Base-by-base conservation (phyloP, 805 yeast species). In the Yamadazyma sp. region DNA sequence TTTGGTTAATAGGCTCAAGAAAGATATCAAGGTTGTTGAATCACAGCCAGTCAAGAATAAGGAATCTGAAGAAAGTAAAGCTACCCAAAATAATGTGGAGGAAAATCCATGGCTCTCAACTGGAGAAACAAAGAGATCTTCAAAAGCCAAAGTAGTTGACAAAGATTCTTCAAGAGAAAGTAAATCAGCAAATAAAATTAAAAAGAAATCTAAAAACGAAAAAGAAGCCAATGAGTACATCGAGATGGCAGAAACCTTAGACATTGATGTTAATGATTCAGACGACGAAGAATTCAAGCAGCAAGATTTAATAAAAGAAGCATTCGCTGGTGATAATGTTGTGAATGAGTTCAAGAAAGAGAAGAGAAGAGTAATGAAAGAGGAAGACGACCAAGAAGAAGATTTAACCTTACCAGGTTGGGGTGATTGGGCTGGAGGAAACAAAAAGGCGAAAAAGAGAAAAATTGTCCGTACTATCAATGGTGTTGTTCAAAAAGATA, bases 281-380 rank as follows among this genome's bases (percentile, higher is more conserved):
- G 57, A 48, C 11, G 49, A 47, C 10, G 63, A 54, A 6, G 60
- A 56, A 1, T 86, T 88, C 66, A 76, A 78, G 47, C 95, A 88
- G 53, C 78, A 79, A 45, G 89, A 86, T 35, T 69, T 93, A 29
- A 83, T 93, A 42, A 78, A 82, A 42, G 82, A 88, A 54, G 98
- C 98, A 0, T 93, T 93, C 70, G 97, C 97, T 3, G 98, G 98
- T 18, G 98, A 93, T 62, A 93, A 93, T 55, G 96, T 91, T 25
- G 84, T 86, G 11, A 65, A 69, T 5, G 88, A 88, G 46, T 93
- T 93, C 57, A 78, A 76, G 43, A 72, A 65, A 10, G 98, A 89
- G 49, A 93, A 91, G 64, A 65, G 69, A 38, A 71, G 76, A 46
- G 75, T 75, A 9, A 69, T 73, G 5, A 74, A 66, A 28, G 88